Evolutionary conservation across 2,329 filamentous ascomycete species (phyloP), one percentile per base, ranked within the genome.

Genomic region (Colletotrichum acutatum): DNA sequence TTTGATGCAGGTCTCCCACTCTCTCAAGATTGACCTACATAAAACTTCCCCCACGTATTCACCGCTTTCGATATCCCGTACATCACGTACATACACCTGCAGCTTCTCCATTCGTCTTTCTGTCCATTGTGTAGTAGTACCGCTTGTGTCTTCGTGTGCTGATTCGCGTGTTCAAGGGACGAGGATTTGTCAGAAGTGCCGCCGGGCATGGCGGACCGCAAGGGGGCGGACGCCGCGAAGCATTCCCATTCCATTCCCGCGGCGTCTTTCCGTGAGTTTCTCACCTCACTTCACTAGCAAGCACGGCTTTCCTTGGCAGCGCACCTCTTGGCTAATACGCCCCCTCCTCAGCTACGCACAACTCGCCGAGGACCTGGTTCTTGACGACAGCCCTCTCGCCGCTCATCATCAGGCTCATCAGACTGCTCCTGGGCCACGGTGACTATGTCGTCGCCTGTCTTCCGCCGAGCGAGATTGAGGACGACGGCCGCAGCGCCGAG

Each of bases 361-460:
- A 92, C 79, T 92, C 90, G 37, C 95, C 95, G 63, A 92, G 96
- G 79, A 94, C 96, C 78, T 98, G 97, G 97, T 92, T 99, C 80
- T 86, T 99, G 76, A 98, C 95, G 12, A 93, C 94, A 72, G 94
- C 94, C 42, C 90, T 96, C 73, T 96, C 95, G 46, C 95, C 96
- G 14, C 89, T 98, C 75, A 93, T 93, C 66, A 93, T 98, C 73
- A 93, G 94, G 58, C 88, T 98, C 71, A 93, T 95, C 66, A 91
- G 93, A 67, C 90, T 94, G 77, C 88, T 97, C 56, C 91, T 98
- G 60, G 90, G 91, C n/a, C 95, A 98, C 83, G 96, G 97, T 61
- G 97, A 98, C 83, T 95, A 93, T 80, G 93, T 97, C 59, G 93
- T 96, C 60, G 93, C 95, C 5, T 97, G 95, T 66, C 88, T 98